A percentile compares a stretch with the other conserved stretches of the same genome.
phyloP scores from a whole-genome alignment of 495 filamentous ascomycete genomes.

The Amniculicola lignicola region DNA sequence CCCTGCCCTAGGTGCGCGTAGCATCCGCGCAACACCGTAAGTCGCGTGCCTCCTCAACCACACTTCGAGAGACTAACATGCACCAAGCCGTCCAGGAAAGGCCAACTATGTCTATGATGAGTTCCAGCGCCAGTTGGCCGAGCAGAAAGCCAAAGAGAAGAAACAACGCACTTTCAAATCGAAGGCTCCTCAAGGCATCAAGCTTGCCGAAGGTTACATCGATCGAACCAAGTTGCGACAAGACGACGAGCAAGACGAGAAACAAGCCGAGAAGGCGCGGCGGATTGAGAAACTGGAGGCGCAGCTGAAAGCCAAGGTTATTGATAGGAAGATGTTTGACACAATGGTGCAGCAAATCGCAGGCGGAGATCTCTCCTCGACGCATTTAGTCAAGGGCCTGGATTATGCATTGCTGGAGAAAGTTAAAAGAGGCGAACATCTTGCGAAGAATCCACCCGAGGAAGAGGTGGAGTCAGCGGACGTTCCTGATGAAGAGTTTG shows the following conservation, averaged over 20 bases:
- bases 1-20: conserved; percentile 53
- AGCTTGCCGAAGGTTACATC: conserved; percentile 72
- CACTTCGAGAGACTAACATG: conserved; percentile 44
- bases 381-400: conserved; percentile 86
- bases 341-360: conserved; percentile 70
- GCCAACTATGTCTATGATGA: conserved; percentile 55
- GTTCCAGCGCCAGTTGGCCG: conserved; percentile 82
- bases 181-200: conserved; percentile 78
- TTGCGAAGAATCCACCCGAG: conserved; percentile 14
- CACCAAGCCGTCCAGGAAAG: conserved; percentile 59
- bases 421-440: conserved; percentile 52
- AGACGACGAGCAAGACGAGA: conserved; percentile 43
- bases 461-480: not conserved
- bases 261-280: conserved; percentile 53
- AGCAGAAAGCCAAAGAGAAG: conserved; percentile 58
- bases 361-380: conserved; percentile 74
- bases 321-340: conserved; percentile 71
- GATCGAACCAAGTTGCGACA: conserved; percentile 67
- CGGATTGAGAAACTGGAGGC: conserved; percentile 79
- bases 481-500: conserved; percentile 69
- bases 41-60: conserved; percentile 2
- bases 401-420: conserved; percentile 78
- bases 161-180: conserved; percentile 69
- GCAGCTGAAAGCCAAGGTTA: conserved; percentile 75
- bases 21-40: conserved; percentile 46